These are phyloP conservation scores for Aspergillus aculeatinus DNA, from an alignment of 2,329 filamentous ascomycete genomes.

Conservation along the genomic window DNA sequence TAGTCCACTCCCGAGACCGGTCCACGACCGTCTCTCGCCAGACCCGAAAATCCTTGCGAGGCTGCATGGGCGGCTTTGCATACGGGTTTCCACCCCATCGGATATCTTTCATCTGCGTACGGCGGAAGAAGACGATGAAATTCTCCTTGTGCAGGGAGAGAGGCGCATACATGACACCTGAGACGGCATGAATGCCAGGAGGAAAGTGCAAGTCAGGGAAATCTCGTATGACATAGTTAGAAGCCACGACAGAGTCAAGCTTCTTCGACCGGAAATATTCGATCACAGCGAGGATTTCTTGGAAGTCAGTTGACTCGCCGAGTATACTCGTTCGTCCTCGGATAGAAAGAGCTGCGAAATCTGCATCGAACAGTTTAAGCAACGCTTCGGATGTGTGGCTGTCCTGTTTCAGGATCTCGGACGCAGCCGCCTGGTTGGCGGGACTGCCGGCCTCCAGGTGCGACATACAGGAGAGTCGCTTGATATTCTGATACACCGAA, in stretches of 20 bases:
- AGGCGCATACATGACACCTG: slow-evolving; percentile 78
- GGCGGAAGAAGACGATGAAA: slow-evolving; percentile 87
- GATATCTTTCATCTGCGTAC: slow-evolving; percentile 74
- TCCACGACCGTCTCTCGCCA: slow-evolving; percentile 81
- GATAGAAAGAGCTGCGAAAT: slow-evolving; percentile 82
- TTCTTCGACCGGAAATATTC: slow-evolving; percentile 78
- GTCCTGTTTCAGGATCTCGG: slow-evolving; percentile 84
- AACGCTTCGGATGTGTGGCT: slow-evolving; percentile 85
- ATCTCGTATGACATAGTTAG: slow-evolving; percentile 71
- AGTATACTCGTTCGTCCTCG: slow-evolving; percentile 84
- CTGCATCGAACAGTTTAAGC: slow-evolving; percentile 78
- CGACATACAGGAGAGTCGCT: slow-evolving; percentile 80
- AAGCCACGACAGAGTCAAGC: slow-evolving; percentile 72
- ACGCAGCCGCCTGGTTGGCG: slow-evolving; percentile 80
- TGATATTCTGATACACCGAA: slow-evolving; percentile 81
- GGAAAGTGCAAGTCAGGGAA: slow-evolving; percentile 79
- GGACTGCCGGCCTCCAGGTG: slow-evolving; percentile 80
- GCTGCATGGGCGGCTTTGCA: slow-evolving; percentile 71
- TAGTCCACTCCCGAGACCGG: slow-evolving; percentile 82
- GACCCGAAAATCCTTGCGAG: slow-evolving; percentile 74
- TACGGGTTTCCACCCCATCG: slow-evolving; percentile 65
- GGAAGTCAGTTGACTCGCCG: slow-evolving; percentile 70
- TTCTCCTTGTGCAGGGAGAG: slow-evolving; percentile 72
- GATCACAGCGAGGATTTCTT: slow-evolving; percentile 79
- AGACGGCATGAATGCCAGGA: slow-evolving; percentile 74